These are phyloP conservation scores for Hericium rajendrae DNA, from an alignment of 768 basidiomycete species.

Conservation along the genomic window DNA sequence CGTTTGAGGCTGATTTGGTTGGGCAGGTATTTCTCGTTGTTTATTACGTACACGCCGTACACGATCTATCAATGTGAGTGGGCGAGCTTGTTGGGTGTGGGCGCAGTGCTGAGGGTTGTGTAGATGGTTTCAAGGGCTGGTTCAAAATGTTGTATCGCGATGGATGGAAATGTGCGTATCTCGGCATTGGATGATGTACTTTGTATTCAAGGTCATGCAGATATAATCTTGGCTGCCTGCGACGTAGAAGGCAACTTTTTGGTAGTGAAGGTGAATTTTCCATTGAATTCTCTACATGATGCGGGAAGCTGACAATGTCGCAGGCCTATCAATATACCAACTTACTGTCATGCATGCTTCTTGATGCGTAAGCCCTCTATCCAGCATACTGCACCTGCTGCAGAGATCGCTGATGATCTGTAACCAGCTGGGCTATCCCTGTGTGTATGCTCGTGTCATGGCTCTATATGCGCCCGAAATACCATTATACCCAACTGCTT, in stretches of 20 bases:
- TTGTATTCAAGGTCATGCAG: conserved; percentile 26
- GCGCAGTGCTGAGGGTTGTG: background rate
- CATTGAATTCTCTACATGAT: background rate
- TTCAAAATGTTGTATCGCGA: conserved; percentile 58
- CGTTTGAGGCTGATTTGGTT: background rate
- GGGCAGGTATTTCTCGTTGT: conserved; percentile 68
- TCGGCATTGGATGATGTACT: background rate
- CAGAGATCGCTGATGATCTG: background rate
- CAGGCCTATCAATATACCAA: conserved; percentile 83
- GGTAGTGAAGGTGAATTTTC: conserved; percentile 52
- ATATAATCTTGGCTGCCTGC: conserved; percentile 66
- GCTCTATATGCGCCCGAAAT: conserved; percentile 71
- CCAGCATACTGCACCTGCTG: background rate
- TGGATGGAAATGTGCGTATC: conserved; percentile 76
- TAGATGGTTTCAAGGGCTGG: conserved; percentile 85
- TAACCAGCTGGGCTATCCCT: conserved; percentile 74
- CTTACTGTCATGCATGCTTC: conserved; percentile 83
- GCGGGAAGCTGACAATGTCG: background rate
- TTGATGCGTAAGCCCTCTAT: conserved; percentile 55
- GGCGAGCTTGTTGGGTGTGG: no score
- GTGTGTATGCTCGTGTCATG: conserved; percentile 77
- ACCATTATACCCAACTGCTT: conserved; percentile 77
- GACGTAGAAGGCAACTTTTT: conserved; percentile 88
- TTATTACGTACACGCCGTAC: conserved; percentile 74
- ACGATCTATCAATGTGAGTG: conserved; percentile 77